Percentiles rank a stretch among this genome's conserved stretches.
These are phyloP conservation scores for Mycena maculata DNA, from an alignment of 768 basidiomycete genomes.

Conservation along the genomic window DNA sequence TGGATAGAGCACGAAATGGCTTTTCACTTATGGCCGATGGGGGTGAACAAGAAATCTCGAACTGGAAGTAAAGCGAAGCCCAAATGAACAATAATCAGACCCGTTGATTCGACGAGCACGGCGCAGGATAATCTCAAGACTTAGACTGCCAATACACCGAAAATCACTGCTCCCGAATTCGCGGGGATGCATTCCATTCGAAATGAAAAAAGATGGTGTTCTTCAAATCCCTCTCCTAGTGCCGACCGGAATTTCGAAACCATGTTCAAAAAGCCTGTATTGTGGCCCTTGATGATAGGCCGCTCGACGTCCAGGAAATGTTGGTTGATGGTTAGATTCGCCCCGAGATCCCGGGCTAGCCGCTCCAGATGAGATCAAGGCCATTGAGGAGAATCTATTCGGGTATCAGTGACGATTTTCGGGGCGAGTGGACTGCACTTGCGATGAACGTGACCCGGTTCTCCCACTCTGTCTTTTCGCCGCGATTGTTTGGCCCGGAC, in stretches of 20 bases:
- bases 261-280: slow-evolving; percentile 64
- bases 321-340: slow-evolving; percentile 67
- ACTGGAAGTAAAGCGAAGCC: no score
- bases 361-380: slow-evolving; percentile 94
- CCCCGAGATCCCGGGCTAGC: slow-evolving; percentile 73
- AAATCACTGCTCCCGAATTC: no score
- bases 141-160: no score
- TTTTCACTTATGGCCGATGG: no score
- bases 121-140: no score
- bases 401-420: slow-evolving; percentile 10
- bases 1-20: no score
- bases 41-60: no score
- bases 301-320: slow-evolving; percentile 75
- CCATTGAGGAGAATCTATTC: slow-evolving; percentile 89
- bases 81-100: no score
- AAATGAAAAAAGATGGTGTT: no score
- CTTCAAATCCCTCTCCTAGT: no score
- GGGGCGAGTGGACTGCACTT: slow-evolving; percentile 45
- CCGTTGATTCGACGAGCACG: no score
- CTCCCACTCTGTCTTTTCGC: slow-evolving; percentile 86
- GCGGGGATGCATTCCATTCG: no score
- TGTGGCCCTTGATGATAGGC: slow-evolving; percentile 55
- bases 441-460: slow-evolving; percentile 86
- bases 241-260: slow-evolving; percentile 76
- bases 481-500: slow-evolving; percentile 58